Percentiles rank a stretch among this genome's conserved stretches.
Conservation (phyloP, 768 basidiomycete genomes). For the Tephrocybe rancida region DNA sequence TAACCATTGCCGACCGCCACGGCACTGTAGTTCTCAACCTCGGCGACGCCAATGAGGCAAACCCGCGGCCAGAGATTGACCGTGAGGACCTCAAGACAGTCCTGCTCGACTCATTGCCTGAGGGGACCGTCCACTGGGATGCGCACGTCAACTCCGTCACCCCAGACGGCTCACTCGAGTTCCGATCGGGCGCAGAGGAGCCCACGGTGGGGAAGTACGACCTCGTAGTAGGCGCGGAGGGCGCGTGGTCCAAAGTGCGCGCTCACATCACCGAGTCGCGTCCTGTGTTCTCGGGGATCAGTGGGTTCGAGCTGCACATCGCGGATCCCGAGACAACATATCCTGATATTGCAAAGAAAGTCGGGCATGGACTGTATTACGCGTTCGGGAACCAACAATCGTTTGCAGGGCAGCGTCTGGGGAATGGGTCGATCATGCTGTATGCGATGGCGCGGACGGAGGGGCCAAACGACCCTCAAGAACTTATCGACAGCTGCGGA, state of each 20-base stretch:
- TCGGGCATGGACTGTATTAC: constrained; percentile 31
- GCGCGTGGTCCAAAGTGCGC: constrained; percentile 41
- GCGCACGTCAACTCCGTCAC: constrained; percentile 17
- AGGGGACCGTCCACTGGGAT: constrained; percentile 21
- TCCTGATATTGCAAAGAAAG: constrained; percentile 24
- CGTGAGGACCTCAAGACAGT: constrained; percentile 24
- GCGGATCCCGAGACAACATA: constrained; percentile 12
- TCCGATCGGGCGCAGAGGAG: constrained; percentile 11
- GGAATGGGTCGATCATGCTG: constrained; percentile 14
- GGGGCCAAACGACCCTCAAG: background rate
- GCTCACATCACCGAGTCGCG: constrained; percentile 26
- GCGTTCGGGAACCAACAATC: constrained; percentile 1
- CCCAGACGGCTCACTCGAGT: constrained; percentile 7
- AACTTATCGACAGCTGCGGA: constrained; percentile 3
- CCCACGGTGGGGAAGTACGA: constrained; percentile 17
- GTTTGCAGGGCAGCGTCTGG: constrained; percentile 11
- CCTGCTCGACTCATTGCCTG: constrained; percentile 25
- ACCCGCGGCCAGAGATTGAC: constrained; percentile 27
- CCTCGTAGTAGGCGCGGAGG: constrained; percentile 30
- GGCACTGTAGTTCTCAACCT: constrained; percentile 12
- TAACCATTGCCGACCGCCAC: constrained; percentile 17
- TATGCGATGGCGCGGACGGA: constrained; percentile 2
- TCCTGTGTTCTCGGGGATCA: constrained; percentile 35
- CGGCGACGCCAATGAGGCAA: constrained; percentile 2
- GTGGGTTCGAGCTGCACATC: constrained; percentile 18